Base-by-base conservation (phyloP, 768 basidiomycete genomes). In the Mycena leptocephala region DNA sequence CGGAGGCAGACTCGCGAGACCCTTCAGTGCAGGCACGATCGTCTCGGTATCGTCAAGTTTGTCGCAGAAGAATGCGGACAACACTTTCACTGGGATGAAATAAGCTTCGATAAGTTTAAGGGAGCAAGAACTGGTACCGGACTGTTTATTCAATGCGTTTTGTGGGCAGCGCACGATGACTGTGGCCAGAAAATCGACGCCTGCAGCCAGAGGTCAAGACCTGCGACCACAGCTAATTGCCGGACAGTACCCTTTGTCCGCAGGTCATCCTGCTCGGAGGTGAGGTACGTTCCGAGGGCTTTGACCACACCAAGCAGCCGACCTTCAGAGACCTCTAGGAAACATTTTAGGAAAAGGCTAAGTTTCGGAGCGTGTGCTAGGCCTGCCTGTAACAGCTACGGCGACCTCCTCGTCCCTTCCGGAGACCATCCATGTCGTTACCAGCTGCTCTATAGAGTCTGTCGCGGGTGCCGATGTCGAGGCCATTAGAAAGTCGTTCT, bases 31-130 rank as follows among this genome's bases (percentile, higher is more conserved):
- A 1, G 96, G 95, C 5, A 96, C 92, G 43, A 97, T 90, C 10
- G 95, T 95, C 78, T 96, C 94, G 5, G 91, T 90, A 81, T 98
- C 97, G 74, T 95, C 95, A 65, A 98, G 86, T 85, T 98, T 98
- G 69, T 92, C 93, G 79, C 92, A 91, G 81, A 94, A 97, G 87
- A 99, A 99, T 2, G 89, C 85, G 0, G 93, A 91, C 71, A 99
- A 88, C 16, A 97, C 96, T 76, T 92, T 92, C 74, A 94, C 98
- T 99, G 65, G 64, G 39, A 53, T 61, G 65, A 51, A 56, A 53
- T 10, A 64, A 80, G 43, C 67, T 41, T n/a, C 9, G 20, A 37
- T n/a, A n/a, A n/a, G n/a, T n/a, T n/a, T n/a, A n/a, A n/a, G n/a
- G n/a, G 26, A 63, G 28, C 2, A 39, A 43, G 28, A 28, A 24